Base-by-base conservation (phyloP, 305 asterid genomes). In the Caryopteris hybrid region DNA sequence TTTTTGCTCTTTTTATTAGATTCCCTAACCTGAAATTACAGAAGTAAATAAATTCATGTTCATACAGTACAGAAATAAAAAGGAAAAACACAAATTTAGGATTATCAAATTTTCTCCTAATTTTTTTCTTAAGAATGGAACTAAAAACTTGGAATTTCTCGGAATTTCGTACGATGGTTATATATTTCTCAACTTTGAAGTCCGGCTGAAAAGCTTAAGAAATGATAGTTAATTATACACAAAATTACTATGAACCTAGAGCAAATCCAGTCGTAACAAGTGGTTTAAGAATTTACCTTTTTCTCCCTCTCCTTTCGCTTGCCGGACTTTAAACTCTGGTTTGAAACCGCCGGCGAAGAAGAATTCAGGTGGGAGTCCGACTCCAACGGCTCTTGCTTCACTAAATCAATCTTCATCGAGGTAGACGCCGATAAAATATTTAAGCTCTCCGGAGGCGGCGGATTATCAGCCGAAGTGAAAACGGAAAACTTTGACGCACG, bases 241-340 rank as follows among this genome's bases (percentile, higher is more conserved):
- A n/a, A n/a, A n/a, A n/a, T n/a, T n/a, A n/a, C n/a, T n/a, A n/a
- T n/a, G n/a, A n/a, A n/a, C n/a, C n/a, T n/a, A n/a, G n/a, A n/a
- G n/a, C n/a, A n/a, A n/a, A n/a, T n/a, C n/a, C n/a, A n/a, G n/a
- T n/a, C n/a, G n/a, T n/a, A n/a, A n/a, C n/a, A n/a, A 16, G 43
- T 6, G 31, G 27, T 5, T 4, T 12, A 6, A 17, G 21, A 67
- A 75, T 21, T 68, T 76, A 88, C 99, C 96, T 91, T 91, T 75
- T 74, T 89, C 85, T 88, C 96, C 79, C 84, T 73, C 73, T 86
- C 91, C 85, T 91, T 94, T 22, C 97, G 81, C 78, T 94, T 92
- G 33, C 80, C 58, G 61, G 88, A 72, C 69, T 79, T 82, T 55
- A 64, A 77, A 43, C 87, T 74, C 36, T 85, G 91, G 61, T 80